Evolutionary conservation across 805 yeast genomes (phyloP), one percentile per base, ranked within the genome.

Genomic region (Saccharomycopsis vini): DNA sequence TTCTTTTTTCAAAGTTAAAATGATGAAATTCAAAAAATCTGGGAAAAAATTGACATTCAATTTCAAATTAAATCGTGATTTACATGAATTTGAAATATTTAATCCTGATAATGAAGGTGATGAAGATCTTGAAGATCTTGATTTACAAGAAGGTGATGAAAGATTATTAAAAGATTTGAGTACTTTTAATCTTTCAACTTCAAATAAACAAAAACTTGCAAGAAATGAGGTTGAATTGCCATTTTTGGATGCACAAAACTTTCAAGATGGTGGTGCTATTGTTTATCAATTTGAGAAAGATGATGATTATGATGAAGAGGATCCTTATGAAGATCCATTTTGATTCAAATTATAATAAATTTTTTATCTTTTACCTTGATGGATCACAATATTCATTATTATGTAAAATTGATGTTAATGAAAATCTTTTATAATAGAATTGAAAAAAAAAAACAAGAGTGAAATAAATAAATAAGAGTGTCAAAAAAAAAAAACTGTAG

Each of bases 301-400:
- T 60, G 98, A 90, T 59, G 98, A 90, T 61, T 90, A 89, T 57
- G 98, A 90, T 57, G 98, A 90, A 60, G 97, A 92, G 54, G 98
- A 90, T 62, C 97, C 97, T 0, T 90, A 80, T 56, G 98, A 90
- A 59, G 97, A 90, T 57, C 97, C 97, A 4, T 88, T 87, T 56
- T 88, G 62, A 30, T 9, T 7, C 12, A 12, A 26, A 26, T 26
- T 12, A 26, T n/a, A n/a, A n/a, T n/a, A n/a, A n/a, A n/a, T n/a
- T n/a, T n/a, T n/a, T n/a, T n/a, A n/a, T n/a, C n/a, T n/a, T n/a
- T n/a, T n/a, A n/a, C n/a, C n/a, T n/a, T n/a, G n/a, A n/a, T n/a
- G n/a, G n/a, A n/a, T n/a, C n/a, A n/a, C n/a, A n/a, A n/a, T n/a
- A n/a, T n/a, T n/a, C n/a, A n/a, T n/a, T n/a, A n/a, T n/a, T n/a